phyloP scores from a whole-genome alignment of 2,329 filamentous ascomycete species.

The Thelonectria blattea region DNA sequence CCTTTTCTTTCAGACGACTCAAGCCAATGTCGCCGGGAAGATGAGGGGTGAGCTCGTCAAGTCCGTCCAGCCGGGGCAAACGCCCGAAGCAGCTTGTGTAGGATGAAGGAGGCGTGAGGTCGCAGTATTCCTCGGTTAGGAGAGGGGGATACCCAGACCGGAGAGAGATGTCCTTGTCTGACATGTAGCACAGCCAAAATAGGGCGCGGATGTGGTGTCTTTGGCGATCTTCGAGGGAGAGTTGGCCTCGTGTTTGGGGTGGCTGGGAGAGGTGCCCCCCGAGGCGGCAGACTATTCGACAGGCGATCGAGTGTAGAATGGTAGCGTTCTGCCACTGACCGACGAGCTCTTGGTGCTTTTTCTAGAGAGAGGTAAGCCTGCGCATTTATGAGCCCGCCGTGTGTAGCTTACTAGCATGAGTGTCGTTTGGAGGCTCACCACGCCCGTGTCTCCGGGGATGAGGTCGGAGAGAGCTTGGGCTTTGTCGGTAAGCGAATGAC shows the following conservation, averaged over 20 bases:
- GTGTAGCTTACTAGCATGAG: slow-evolving; percentile 15
- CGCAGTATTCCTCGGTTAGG: slow-evolving; percentile 54
- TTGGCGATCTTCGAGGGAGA: slow-evolving; percentile 31
- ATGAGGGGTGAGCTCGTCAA: slow-evolving; percentile 36
- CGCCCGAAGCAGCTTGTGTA: slow-evolving; percentile 10
- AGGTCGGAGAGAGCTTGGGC: not conserved
- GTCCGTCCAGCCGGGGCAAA: not conserved
- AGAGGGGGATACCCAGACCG: slow-evolving; percentile 32
- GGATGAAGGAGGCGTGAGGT: slow-evolving; percentile 51
- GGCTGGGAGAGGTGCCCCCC: slow-evolving; percentile 13
- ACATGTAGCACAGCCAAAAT: slow-evolving; percentile 39
- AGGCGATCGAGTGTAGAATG: slow-evolving; percentile 18
- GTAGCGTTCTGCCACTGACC: slow-evolving; percentile 14
- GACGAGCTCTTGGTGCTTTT: slow-evolving; percentile 6
- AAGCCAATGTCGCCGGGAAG: slow-evolving; percentile 17
- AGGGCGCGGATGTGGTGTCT: slow-evolving; percentile 35
- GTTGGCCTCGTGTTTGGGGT: not conserved
- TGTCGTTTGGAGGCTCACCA: slow-evolving; percentile 9
- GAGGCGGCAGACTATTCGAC: slow-evolving; percentile 14
- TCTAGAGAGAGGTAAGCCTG: not conserved
- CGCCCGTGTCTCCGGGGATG: not conserved
- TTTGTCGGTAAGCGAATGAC: not conserved
- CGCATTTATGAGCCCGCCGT: not conserved
- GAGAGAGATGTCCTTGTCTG: slow-evolving; percentile 38
- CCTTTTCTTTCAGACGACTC: slow-evolving; percentile 30